Base-by-base conservation (phyloP, 139 green algal genomes). In the Coelastrella sp. region DNA sequence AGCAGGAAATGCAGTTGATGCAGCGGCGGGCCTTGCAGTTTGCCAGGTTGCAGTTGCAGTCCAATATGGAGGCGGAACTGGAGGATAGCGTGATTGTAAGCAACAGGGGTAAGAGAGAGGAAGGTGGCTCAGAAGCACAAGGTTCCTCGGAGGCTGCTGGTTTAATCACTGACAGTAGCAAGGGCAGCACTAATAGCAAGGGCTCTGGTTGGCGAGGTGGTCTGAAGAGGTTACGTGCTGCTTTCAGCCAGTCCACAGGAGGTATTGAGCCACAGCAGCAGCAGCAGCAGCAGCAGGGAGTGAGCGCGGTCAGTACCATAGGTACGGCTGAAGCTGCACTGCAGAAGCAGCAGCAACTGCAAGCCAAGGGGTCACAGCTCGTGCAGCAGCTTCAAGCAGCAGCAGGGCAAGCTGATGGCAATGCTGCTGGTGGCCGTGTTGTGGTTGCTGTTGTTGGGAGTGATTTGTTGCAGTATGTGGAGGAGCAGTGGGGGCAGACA, bases 331-430 rank as follows among this genome's bases (percentile, higher is more conserved):
- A 27, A 35, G 19, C 59, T n/a, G 13, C 19, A 23, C 30, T 41
- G 30, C 62, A 38, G 32, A n/a, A 38, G 30, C 62, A 74, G 34
- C 41, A 60, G 45, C 72, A 30, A 48, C 72, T 74, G 66, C 21
- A 38, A 53, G 35, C 35, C 9, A 69, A 21, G 53, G 30, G 53
- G 27, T 19, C 53, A 32, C 19, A 5, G 23, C 13, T 77, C 19
- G 68, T 59, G 38, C 68, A 77, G 68, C 68, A 27, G 21, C 21
- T 64, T n/a, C 53, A 64, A 41, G 43, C 71, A 62, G 71, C 71
- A 79, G 43, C 25, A 23, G n/a, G n/a, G n/a, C n/a, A n/a, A n/a
- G n/a, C n/a, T n/a, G n/a, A n/a, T n/a, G n/a, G n/a, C n/a, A n/a
- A n/a, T n/a, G n/a, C n/a, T n/a, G n/a, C n/a, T n/a, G n/a, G n/a